Evolutionary conservation across 2,329 filamentous ascomycete species (phyloP), one percentile per base, ranked within the genome.

Genomic region (Cercospora brassicicola): DNA sequence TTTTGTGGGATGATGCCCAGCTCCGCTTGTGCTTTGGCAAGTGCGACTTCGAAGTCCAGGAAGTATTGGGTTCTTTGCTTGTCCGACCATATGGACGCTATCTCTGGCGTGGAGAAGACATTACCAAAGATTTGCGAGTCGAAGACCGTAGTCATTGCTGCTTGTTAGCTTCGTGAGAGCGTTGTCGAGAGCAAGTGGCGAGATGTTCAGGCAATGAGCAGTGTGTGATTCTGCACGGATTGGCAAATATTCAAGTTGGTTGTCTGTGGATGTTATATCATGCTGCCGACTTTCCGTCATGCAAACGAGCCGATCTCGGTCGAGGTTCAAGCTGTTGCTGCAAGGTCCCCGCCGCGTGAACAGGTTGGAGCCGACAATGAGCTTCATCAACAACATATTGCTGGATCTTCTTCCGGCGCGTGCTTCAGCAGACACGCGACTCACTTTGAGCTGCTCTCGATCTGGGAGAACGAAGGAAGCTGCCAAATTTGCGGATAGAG

Each of bases 61-160:
- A 72, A 78, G 64, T 76, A 76, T 13, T 59, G 55, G 23, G 74
- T 76, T 56, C 75, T 67, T 39, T 72, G 69, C 56, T 65, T 66
- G 67, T 77, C 75, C 9, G 74, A 76, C 76, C 76, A 77, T 30
- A 77, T 77, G 9, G 66, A 60, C 7, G 67, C 56, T 39, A 70
- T 67, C 59, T 76, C 74, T 3, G 72, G 65, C 5, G 74, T 76
- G 26, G 73, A 73, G 69, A 77, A 73, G 60, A 75, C 65, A 62
- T 75, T 75, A 68, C 70, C 66, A 65, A 76, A 76, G 62, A 77
- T 75, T 10, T 70, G 67, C 11, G 75, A 77, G 68, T 77, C 76
- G 18, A 72, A 70, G 1, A 76, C 69, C 8, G 73, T 70, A 4
- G 74, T 72, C 73, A 76, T 76, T n/a, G 26, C 18, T 18, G 55